Conservation (phyloP, 345 rosid species). For the Ailanthus altissimus region DNA sequence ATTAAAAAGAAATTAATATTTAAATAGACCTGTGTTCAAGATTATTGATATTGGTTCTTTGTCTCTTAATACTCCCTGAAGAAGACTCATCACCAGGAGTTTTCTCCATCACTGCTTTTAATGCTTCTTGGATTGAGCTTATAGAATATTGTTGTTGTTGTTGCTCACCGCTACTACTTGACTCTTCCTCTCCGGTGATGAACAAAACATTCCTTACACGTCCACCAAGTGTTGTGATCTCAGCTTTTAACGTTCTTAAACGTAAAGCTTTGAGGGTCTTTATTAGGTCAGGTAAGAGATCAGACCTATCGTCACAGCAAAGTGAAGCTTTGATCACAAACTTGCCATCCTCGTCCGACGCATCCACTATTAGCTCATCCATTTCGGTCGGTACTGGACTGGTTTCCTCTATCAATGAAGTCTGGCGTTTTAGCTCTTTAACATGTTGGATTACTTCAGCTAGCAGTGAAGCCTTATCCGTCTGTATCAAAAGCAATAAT, state of each 20-base stretch:
- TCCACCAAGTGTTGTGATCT: conserved; percentile 89
- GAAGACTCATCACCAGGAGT: conserved; percentile 67
- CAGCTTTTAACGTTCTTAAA: conserved; percentile 83
- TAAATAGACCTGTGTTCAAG: conserved; percentile 70
- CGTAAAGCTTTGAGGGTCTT: conserved; percentile 77
- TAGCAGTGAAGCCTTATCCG: conserved; percentile 95
- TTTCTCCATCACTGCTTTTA: conserved; percentile 92
- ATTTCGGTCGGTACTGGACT: conserved; percentile 80
- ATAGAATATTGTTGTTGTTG: conserved; percentile 54
- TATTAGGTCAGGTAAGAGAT: conserved; percentile 85
- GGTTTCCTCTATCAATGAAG: conserved; percentile 75
- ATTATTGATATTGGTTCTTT: conserved; percentile 66
- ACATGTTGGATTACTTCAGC: conserved; percentile 98
- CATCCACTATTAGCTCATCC: conserved; percentile 83
- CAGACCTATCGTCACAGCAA: conserved; percentile 92
- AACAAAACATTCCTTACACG: conserved; percentile 93
- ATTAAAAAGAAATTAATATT: conserved; percentile 16
- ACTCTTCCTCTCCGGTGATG: conserved; percentile 78
- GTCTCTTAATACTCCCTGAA: conserved; percentile 81
- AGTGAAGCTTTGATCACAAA: conserved; percentile 86
- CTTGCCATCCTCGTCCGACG: conserved; percentile 78
- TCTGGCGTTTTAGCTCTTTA: conserved; percentile 87
- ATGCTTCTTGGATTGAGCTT: conserved; percentile 85
- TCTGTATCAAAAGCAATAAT: conserved; percentile 39
- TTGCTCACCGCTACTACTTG: conserved; percentile 31